A percentile compares a stretch with the other conserved stretches of the same genome.
phyloP scores from a whole-genome alignment of 257 asterid genomes.

The Rhazya stricta region DNA sequence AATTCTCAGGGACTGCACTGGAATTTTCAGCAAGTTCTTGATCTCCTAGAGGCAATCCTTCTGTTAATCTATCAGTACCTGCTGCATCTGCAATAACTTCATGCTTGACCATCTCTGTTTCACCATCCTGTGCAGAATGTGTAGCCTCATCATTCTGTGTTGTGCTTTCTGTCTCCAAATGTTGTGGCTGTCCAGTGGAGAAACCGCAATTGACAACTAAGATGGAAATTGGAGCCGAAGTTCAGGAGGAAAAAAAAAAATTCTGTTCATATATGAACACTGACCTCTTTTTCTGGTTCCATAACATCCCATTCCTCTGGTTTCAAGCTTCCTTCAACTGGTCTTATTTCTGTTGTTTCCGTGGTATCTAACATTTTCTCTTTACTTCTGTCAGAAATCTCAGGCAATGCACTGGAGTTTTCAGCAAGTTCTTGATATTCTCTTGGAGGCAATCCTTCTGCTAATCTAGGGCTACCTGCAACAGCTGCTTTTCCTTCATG shows the following conservation, averaged over 20 bases:
- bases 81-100: not conserved
- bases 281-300: constrained; percentile 9
- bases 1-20: not conserved
- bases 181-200: not conserved
- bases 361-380: not conserved
- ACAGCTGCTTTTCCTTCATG: not conserved
- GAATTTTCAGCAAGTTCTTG: not conserved
- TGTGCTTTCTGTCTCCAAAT: not conserved
- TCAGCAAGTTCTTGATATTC: not conserved
- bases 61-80: not conserved
- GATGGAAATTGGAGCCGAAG: not conserved
- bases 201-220: not conserved
- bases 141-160: not conserved
- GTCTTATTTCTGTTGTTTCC: not conserved
- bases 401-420: not conserved
- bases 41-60: not conserved
- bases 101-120: not conserved
- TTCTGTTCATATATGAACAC: not conserved
- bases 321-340: not conserved
- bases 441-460: constrained; percentile 1
- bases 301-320: not conserved
- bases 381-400: not conserved
- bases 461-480: not conserved
- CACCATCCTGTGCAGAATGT: not conserved
- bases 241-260: not conserved